Conservation (phyloP, 495 filamentous ascomycete species). For the Amniculicola lignicola region DNA sequence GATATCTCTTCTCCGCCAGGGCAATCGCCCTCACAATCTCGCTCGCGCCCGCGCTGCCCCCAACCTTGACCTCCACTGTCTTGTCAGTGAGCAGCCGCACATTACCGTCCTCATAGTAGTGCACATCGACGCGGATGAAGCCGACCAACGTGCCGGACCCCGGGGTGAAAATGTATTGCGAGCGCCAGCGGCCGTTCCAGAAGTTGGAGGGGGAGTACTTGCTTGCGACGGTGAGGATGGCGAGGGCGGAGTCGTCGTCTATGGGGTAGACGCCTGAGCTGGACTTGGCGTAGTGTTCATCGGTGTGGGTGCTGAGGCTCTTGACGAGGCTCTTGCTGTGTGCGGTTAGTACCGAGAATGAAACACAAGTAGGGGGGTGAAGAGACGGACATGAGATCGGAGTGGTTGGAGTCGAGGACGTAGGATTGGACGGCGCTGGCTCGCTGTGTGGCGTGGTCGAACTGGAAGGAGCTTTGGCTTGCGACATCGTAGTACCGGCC, state of each 20-base stretch:
- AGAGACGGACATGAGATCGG: conserved; percentile 68
- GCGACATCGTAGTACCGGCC: conserved; percentile 87
- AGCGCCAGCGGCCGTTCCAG: conserved; percentile 96
- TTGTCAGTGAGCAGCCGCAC: conserved; percentile 87
- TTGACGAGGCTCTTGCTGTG: conserved; percentile 76
- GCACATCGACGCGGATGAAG: conserved; percentile 78
- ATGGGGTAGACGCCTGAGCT: conserved; percentile 78
- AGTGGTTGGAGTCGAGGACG: conserved; percentile 72
- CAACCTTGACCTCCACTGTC: conserved; percentile 57
- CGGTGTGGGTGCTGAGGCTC: conserved; percentile 68
- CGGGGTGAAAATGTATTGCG: conserved; percentile 74
- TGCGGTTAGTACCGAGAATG: too few species aligned
- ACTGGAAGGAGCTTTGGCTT: conserved; percentile 76
- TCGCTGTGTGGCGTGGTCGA: conserved; percentile 83
- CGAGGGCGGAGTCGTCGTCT: conserved; percentile 69
- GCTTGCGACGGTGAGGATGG: conserved; percentile 83
- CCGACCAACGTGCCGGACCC: conserved; percentile 60
- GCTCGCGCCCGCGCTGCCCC: conserved; percentile 57
- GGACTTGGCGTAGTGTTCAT: conserved; percentile 84
- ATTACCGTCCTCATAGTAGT: conserved; percentile 99
- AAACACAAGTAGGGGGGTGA: background rate
- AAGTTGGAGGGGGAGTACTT: conserved; percentile 98
- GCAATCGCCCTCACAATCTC: conserved; percentile 73
- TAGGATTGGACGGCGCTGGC: conserved; percentile 78
- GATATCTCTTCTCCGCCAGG: conserved; percentile 80